phyloP scores from a whole-genome alignment of 73 alveolate genomes.

The Tetrahymena thermophila region DNA sequence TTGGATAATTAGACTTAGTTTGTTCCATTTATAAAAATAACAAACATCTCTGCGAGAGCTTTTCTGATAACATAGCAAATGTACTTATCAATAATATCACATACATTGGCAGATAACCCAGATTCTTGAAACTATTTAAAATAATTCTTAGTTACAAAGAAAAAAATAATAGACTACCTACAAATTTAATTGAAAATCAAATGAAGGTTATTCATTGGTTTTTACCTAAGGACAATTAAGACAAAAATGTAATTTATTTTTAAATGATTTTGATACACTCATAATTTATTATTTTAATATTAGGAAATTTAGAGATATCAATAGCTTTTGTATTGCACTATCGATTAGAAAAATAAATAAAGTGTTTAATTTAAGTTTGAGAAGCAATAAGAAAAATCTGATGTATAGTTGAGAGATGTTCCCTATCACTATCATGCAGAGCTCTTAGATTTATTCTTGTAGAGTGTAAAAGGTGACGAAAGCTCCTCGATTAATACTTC shows the following conservation, averaged over 20 bases:
- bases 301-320: not conserved
- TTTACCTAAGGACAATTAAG: constrained; percentile 5
- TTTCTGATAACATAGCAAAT: not conserved
- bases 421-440: constrained; percentile 37
- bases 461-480: constrained; percentile 31
- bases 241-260: not conserved
- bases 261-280: too few species aligned
- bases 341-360: not conserved
- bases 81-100: not conserved
- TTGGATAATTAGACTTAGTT: constrained; percentile 16
- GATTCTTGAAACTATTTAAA: constrained; percentile 30
- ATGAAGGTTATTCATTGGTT: constrained; percentile 15
- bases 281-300: not conserved
- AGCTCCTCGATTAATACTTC: constrained; percentile 24
- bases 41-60: constrained; percentile 23
- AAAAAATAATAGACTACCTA: not conserved
- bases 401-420: not conserved
- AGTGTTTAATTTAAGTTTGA: not conserved
- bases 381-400: not conserved
- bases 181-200: constrained; percentile 23
- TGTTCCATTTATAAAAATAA: constrained; percentile 26
- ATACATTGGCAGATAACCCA: constrained; percentile 16
- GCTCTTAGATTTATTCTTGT: constrained; percentile 9
- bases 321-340: not conserved
- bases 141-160: not conserved